These are phyloP conservation scores for Arabidopsis arenosa DNA, from an alignment of 345 rosid species.

Conservation along the genomic window DNA sequence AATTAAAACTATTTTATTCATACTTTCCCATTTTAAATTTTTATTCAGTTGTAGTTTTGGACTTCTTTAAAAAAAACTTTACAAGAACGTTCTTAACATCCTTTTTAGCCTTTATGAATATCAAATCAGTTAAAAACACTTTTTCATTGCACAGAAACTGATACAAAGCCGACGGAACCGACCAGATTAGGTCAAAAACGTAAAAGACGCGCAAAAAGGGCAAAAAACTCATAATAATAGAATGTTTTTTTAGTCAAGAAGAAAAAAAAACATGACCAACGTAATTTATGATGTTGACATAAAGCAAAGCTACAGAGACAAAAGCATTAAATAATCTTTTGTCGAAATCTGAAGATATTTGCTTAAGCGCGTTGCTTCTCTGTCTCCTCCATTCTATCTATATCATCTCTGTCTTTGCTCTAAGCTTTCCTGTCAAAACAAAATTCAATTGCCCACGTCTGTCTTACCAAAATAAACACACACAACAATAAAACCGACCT, in stretches of 20 bases:
- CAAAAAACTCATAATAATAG: neutral
- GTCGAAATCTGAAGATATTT: conserved; percentile 38
- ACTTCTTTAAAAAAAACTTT: neutral
- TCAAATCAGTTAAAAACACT: neutral
- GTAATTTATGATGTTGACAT: conserved; percentile 17
- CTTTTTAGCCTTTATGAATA: neutral
- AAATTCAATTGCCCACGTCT: conserved; percentile 39
- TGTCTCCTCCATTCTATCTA: conserved; percentile 36
- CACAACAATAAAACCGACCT: conserved; percentile 21
- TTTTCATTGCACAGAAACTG: neutral
- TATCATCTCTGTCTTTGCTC: conserved; percentile 35
- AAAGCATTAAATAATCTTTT: neutral
- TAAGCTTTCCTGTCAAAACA: conserved; percentile 34
- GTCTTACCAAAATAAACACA: neutral
- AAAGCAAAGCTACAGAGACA: conserved; percentile 22
- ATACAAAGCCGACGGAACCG: conserved; percentile 3
- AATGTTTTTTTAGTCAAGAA: conserved; percentile 23
- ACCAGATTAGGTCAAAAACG: conserved; percentile 27
- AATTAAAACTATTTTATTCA: neutral
- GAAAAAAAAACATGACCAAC: conserved; percentile 4
- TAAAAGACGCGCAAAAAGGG: conserved; percentile 14
- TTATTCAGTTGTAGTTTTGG: neutral
- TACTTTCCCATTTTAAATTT: neutral
- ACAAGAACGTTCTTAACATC: neutral
- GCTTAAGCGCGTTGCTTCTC: conserved; percentile 45